phyloP scores from a whole-genome alignment of 306 rosid species.

The Lotus japonicus region DNA sequence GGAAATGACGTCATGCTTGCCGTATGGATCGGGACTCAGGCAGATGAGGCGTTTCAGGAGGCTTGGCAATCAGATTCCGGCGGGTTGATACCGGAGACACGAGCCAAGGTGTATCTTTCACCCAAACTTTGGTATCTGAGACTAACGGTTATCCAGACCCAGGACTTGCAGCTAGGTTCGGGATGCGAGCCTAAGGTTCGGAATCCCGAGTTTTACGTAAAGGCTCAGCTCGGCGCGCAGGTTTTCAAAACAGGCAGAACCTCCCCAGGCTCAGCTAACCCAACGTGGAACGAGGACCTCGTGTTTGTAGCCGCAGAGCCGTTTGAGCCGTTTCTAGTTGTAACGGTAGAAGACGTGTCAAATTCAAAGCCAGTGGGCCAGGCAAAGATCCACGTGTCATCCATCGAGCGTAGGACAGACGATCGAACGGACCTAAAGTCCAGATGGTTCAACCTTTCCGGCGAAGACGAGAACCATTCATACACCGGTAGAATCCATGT shows the following conservation, averaged over 20 bases:
- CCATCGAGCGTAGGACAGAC: conserved; percentile 52
- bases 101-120: conserved; percentile 86
- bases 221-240: conserved; percentile 72
- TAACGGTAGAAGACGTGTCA: conserved; percentile 49
- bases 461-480: conserved; percentile 31
- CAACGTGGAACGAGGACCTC: conserved; percentile 79
- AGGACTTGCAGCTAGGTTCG: conserved; percentile 56
- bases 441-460: conserved; percentile 67
- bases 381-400: conserved; percentile 50
- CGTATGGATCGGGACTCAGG: conserved; percentile 81
- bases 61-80: conserved; percentile 96
- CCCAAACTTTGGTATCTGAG: conserved; percentile 92
- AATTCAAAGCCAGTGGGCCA: conserved; percentile 44
- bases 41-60: conserved; percentile 82
- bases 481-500: conserved; percentile 70
- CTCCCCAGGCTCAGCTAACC: conserved; percentile 42
- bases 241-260: conserved; percentile 60
- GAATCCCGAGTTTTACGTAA: conserved; percentile 52
- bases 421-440: conserved; percentile 56
- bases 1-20: conserved; percentile 86
- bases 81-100: conserved; percentile 71
- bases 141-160: conserved; percentile 95
- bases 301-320: conserved; percentile 81
- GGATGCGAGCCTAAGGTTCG: conserved; percentile 42
- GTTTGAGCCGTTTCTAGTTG: conserved; percentile 65